Evolutionary conservation across 2,329 filamentous ascomycete genomes (phyloP), one percentile per base, ranked within the genome.

Genomic region (Sordariomycetes sp.): DNA sequence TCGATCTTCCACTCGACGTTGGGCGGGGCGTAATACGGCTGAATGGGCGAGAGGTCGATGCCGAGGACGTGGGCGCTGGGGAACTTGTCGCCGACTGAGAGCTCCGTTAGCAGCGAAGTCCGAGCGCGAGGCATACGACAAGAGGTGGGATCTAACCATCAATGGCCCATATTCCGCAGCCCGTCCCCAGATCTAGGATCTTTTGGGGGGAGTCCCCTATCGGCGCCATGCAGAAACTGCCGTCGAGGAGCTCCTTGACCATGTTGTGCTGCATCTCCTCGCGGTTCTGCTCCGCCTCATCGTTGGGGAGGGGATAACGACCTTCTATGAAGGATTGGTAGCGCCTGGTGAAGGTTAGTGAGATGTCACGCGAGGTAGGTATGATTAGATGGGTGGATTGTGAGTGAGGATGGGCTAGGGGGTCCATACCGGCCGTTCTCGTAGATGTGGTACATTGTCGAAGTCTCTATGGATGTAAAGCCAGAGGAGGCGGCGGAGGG

Each of bases 171-270:
- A 83, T 82, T 1, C 83, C 83, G 0, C 81, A 83, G 16, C 84
- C 84, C 6, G 79, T 83, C 54, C 81, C 80, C 12, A 85, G 71
- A 63, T 85, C 81, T 10, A 85, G 71, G 59, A 80, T 77, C 61
- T 75, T 78, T 54, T 79, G 76, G 2, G 75, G 75, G 24, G 69
- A 65, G 25, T 71, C 64, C 22, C 71, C 72, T 20, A 80, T 71
- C 6, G 77, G 77, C 1, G 77, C 70, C 0, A 75, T 59, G 58
- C 71, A 74, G 12, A 77, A 65, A 28, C 70, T 69, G 40, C 73
- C 76, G 12, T 70, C 65, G 7, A 79, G 65, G 11, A 79, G 64
- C 56, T 82, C 74, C 48, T 77, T 75, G 51, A 80, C 70, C 59
- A 79, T 67, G 53, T 68, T 69, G 64, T 81, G 79, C 62, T 77